phyloP scores from a whole-genome alignment of 2,329 filamentous ascomycete genomes.

The Verticillium isaacii region DNA sequence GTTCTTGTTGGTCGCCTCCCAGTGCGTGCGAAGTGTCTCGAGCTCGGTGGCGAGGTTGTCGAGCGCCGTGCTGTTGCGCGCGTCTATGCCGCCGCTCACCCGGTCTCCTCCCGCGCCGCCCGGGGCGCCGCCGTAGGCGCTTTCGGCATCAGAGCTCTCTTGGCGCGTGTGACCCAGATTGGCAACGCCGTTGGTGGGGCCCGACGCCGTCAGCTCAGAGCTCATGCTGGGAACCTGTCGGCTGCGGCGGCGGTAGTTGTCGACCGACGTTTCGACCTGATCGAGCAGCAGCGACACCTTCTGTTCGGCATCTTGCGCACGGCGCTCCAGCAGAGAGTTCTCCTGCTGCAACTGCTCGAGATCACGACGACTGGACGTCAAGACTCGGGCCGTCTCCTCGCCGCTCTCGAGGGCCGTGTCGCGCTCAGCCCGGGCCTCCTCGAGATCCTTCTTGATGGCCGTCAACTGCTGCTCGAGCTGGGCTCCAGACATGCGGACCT shows the following conservation, averaged over 20 bases:
- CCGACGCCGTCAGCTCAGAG: slow-evolving; percentile 32
- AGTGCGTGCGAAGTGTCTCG: slow-evolving; percentile 83
- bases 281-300: slow-evolving; percentile 91
- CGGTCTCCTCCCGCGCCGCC: slow-evolving; percentile 22
- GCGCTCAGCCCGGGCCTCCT: slow-evolving; percentile 61
- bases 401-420: slow-evolving; percentile 56
- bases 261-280: slow-evolving; percentile 89
- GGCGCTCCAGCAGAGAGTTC: slow-evolving; percentile 74
- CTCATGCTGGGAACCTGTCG: slow-evolving; percentile 51
- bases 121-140: slow-evolving; percentile 55
- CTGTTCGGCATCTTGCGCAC: slow-evolving; percentile 84
- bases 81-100: slow-evolving; percentile 31
- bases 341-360: slow-evolving; percentile 80
- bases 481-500: slow-evolving; percentile 60
- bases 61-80: slow-evolving; percentile 62
- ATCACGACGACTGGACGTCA: slow-evolving; percentile 59
- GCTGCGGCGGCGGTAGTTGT: slow-evolving; percentile 83
- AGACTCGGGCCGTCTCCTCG: slow-evolving; percentile 49
- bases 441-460: slow-evolving; percentile 65
- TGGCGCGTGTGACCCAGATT: slow-evolving; percentile 40
- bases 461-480: slow-evolving; percentile 69
- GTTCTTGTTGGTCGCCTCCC: slow-evolving; percentile 94
- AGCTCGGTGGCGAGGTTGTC: slow-evolving; percentile 91
- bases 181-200: slow-evolving; percentile 28
- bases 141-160: slow-evolving; percentile 57